Evolutionary conservation across 2,329 filamentous ascomycete genomes (phyloP).

Genomic region (Colletotrichum tabaci): DNA sequence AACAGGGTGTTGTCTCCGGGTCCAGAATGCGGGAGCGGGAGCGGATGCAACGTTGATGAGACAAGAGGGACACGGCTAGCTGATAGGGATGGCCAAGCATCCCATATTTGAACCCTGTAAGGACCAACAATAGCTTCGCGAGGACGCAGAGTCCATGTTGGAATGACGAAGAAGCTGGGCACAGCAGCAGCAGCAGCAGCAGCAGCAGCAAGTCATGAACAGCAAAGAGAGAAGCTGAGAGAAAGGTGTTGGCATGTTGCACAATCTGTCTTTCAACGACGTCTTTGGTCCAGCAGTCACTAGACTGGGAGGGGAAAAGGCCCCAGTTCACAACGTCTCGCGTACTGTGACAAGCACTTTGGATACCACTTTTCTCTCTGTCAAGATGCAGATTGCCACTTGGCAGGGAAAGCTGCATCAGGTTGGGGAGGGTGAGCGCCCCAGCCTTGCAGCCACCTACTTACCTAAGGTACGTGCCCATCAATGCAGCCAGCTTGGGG

Average conservation of each 20-base stretch:
- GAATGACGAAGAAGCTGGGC: conserved; percentile 32
- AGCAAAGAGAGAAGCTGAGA: conserved; percentile 38
- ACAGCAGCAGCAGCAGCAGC: conserved; percentile 14
- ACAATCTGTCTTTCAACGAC: conserved; percentile 37
- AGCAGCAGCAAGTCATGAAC: conserved; percentile 28
- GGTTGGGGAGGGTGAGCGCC: conserved; percentile 17
- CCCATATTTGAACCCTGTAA: conserved; percentile 39
- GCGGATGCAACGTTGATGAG: conserved; percentile 36
- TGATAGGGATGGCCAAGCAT: conserved; percentile 34
- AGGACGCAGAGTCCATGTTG: conserved; percentile 29
- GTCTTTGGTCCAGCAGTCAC: conserved; percentile 32
- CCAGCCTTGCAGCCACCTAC: conserved; percentile 17
- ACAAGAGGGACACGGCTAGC: conserved; percentile 21
- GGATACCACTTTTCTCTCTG: conserved; percentile 20
- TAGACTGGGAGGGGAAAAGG: conserved; percentile 21
- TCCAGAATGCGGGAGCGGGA: conserved; percentile 26
- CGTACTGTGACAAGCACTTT: conserved; percentile 35
- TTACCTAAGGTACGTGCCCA: not conserved
- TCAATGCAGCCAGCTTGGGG: not conserved
- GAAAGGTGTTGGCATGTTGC: conserved; percentile 35
- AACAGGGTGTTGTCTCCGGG: conserved; percentile 12
- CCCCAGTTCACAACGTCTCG: conserved; percentile 30
- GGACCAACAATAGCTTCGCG: conserved; percentile 15
- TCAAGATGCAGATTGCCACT: conserved; percentile 34
- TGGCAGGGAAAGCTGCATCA: conserved; percentile 34